phyloP scores from a whole-genome alignment of 345 rosid genomes.

The Salix suchowensis region DNA sequence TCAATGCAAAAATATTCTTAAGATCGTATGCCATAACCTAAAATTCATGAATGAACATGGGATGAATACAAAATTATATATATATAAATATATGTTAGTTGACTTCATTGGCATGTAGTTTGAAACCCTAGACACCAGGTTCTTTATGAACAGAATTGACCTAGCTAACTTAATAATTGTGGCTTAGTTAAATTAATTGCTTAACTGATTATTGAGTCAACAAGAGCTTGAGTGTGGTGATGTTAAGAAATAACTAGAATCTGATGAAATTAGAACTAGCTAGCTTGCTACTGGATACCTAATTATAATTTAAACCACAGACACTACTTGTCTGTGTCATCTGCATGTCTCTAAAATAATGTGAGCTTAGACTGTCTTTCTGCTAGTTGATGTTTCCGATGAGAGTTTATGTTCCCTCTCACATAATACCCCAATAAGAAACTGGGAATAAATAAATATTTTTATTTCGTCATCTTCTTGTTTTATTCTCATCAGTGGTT shows the following conservation, averaged over 20 bases:
- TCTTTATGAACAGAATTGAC: constrained; percentile 16
- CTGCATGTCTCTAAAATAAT: not conserved
- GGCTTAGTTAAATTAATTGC: no score
- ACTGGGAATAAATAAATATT: constrained; percentile 16
- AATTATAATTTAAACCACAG: not conserved
- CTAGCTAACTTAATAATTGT: no score
- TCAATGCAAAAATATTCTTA: not conserved
- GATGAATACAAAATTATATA: no score
- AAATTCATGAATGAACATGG: not conserved
- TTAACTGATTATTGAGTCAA: constrained; percentile 11
- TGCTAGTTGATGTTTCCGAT: constrained; percentile 25
- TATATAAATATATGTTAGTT: constrained; percentile 5
- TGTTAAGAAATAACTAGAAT: no score
- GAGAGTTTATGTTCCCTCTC: constrained; percentile 11
- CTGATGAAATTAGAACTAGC: not conserved
- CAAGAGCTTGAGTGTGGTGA: no score
- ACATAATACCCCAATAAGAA: not conserved
- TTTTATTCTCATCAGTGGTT: constrained; percentile 63
- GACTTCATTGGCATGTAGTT: constrained; percentile 24
- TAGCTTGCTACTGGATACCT: not conserved
- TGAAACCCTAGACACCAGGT: not conserved
- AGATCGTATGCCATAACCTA: not conserved
- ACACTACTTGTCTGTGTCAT: not conserved
- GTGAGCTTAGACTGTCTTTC: constrained; percentile 13
- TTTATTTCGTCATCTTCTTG: constrained; percentile 64